Evolutionary conservation across 495 filamentous ascomycete genomes (phyloP).

Genomic region (Aspergillus ellipticus): DNA sequence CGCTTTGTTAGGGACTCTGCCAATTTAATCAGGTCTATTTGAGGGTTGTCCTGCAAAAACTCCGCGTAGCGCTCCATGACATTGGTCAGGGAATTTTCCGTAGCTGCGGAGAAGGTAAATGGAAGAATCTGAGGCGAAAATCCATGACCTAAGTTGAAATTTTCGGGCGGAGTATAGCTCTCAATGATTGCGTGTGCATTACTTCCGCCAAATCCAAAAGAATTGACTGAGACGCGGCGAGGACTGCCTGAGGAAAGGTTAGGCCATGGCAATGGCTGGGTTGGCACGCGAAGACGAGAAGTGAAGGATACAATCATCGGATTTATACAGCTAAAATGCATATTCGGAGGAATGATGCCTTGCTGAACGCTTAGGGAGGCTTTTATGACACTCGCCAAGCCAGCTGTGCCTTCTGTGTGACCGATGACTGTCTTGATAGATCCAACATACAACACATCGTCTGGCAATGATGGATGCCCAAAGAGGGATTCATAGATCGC

Average conservation of each 20-base stretch:
- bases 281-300: constrained; percentile 7
- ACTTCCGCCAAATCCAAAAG: constrained; percentile 61
- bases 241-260: background rate
- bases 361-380: constrained; percentile 45
- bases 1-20: constrained; percentile 27
- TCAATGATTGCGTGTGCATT: constrained; percentile 64
- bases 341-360: constrained; percentile 52
- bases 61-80: constrained; percentile 13
- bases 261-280: constrained; percentile 21
- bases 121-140: constrained; percentile 5
- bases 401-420: constrained; percentile 56
- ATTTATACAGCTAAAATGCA: constrained; percentile 51
- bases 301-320: constrained; percentile 23
- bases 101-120: constrained; percentile 26
- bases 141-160: background rate
- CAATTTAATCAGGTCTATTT: constrained; percentile 15
- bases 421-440: constrained; percentile 52
- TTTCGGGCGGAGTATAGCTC: background rate
- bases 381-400: constrained; percentile 46
- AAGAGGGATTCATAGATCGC: constrained; percentile 1
- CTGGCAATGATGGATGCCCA: background rate
- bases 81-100: constrained; percentile 17
- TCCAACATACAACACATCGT: constrained; percentile 36
- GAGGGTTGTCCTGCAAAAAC: background rate
- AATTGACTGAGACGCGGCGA: constrained; percentile 34